A percentile compares a stretch with the other conserved stretches of the same genome.
phyloP scores from a whole-genome alignment of 208 protist genomes.

The Leishmania tarentolae region DNA sequence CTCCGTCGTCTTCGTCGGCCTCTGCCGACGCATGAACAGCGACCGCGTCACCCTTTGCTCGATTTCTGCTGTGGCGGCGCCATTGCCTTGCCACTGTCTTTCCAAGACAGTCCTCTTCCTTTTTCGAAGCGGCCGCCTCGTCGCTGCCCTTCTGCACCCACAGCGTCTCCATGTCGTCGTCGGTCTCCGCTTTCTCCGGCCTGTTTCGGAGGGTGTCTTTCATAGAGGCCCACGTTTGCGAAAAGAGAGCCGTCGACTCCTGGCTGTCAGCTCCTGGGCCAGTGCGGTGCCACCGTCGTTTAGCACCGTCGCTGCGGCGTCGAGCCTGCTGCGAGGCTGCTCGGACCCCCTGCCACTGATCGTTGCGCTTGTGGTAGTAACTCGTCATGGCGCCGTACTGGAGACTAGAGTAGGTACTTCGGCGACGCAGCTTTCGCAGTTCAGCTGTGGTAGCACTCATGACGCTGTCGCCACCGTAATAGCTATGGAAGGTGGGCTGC shows the following conservation, averaged over 20 bases:
- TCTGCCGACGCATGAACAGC: not conserved
- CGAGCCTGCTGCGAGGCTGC: not conserved
- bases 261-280: not conserved
- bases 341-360: not conserved
- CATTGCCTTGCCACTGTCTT: not conserved
- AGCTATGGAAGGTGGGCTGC: conserved; percentile 10
- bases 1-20: conserved; percentile 22
- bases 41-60: not conserved
- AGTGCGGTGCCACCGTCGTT: not conserved
- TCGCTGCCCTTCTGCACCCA: conserved; percentile 29
- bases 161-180: conserved; percentile 19
- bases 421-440: conserved; percentile 26
- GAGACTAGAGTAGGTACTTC: conserved; percentile 33
- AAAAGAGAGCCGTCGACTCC: not conserved
- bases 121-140: not conserved
- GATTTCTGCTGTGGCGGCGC: not conserved
- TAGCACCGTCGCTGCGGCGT: not conserved
- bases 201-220: not conserved
- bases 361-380: conserved; percentile 14
- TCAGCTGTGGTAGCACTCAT: conserved; percentile 26
- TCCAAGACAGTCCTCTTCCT: not conserved
- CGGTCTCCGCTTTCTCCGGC: not conserved
- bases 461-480: conserved; percentile 14
- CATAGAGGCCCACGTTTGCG: not conserved
- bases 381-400: conserved; percentile 34